Evolutionary conservation across 2,329 filamentous ascomycete genomes (phyloP), one percentile per base, ranked within the genome.

Genomic region (Verticillium longisporum): DNA sequence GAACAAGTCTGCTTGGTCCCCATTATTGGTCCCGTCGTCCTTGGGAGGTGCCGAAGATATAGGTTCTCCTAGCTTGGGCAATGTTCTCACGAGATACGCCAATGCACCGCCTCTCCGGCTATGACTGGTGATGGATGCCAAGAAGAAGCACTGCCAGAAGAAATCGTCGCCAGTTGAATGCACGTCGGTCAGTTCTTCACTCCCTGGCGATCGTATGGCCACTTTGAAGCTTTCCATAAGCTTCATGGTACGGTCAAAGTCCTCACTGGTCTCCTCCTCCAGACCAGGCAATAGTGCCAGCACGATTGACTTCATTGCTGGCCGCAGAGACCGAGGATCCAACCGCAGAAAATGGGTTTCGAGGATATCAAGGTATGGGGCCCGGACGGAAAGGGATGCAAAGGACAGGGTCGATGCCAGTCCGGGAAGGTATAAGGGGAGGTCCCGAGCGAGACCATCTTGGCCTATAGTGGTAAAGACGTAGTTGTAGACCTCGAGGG

Each of bases 121-220:
- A 53, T 91, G 85, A 69, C 93, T 94, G 1, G 95, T 97, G 63
- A 99, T 95, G 18, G 91, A 89, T 10, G 94, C 92, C 18, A 99
- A 79, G 69, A 99, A 98, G 71, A 99, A 89, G 72, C 92, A 97
- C 76, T 99, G 95, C 95, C 95, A 99, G 73, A 98, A 99, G 73
- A 95, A 97, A 65, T 91, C 90, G 66, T 93, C 91, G 10, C 87
- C 87, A 9, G 82, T 82, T 55, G 78, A 84, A 73, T 84, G 85
- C 41, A 75, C 80, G 60, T 72, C 74, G 36, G 75, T 84, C 65
- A 80, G 80, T 60, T 75, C 77, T 65, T 83, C 77, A 63, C 82
- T 81, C 32, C 76, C 75, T 9, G 75, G 67, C 33, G 86, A 77
- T 61, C 87, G 81, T 68, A 92, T 84, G 56, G 85, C 83, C 62